phyloP scores from a whole-genome alignment of 257 asterid genomes.

The Plantago major region DNA sequence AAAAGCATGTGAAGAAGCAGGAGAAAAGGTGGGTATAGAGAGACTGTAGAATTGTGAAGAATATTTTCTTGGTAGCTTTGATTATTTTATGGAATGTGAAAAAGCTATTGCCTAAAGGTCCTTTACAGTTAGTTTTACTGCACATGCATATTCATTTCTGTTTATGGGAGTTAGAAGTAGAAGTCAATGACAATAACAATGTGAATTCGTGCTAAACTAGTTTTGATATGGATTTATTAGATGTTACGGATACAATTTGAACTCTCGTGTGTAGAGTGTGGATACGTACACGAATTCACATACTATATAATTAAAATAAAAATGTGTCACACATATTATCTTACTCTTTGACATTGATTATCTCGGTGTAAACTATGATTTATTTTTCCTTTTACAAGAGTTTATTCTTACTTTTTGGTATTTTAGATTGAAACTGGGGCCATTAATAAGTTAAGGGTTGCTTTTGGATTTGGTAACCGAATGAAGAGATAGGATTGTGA shows the following conservation, averaged over 20 bases:
- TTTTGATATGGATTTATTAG: no score
- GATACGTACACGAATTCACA: no score
- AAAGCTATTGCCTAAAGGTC: background rate
- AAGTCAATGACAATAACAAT: no score
- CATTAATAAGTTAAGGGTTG: conserved; percentile 19
- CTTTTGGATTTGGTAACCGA: conserved; percentile 34
- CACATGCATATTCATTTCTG: background rate
- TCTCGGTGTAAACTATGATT: no score
- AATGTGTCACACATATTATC: no score
- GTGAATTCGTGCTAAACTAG: no score
- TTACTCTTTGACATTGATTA: no score
- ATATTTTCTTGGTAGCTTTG: conserved; percentile 19
- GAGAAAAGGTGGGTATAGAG: background rate
- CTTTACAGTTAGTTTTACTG: conserved; percentile 16
- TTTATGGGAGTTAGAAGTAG: no score
- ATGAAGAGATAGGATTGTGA: conserved; percentile 9
- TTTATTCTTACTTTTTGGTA: conserved; percentile 3
- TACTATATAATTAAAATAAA: no score
- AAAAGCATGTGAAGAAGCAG: conserved; percentile 12
- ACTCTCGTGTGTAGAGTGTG: no score
- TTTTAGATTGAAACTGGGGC: conserved; percentile 22
- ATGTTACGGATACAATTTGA: no score
- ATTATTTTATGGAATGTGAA: background rate
- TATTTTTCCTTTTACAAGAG: no score
- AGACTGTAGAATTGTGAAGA: conserved; percentile 20